Conservation (phyloP, 2,329 filamentous ascomycete genomes). For the Colletotrichum spaethianum region DNA sequence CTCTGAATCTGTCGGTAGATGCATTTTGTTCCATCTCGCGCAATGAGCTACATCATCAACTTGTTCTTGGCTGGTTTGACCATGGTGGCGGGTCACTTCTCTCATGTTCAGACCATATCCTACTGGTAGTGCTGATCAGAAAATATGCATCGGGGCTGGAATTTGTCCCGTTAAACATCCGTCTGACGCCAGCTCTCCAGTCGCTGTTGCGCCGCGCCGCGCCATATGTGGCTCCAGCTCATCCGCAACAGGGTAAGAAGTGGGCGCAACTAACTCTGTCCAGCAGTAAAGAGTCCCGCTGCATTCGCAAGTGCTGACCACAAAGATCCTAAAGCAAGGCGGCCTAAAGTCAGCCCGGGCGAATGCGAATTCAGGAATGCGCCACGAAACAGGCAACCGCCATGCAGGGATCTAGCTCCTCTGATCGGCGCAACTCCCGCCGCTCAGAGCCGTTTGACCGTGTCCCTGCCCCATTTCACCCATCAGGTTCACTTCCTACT, state of each 20-base stretch:
- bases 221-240: neutral
- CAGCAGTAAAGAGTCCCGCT: neutral
- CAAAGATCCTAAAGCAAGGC: neutral
- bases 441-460: neutral
- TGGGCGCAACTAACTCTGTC: neutral
- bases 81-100: neutral
- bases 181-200: neutral
- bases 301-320: neutral
- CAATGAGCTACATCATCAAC: no score
- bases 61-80: neutral
- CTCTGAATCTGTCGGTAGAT: no score
- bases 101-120: neutral
- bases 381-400: neutral
- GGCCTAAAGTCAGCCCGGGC: conserved; percentile 14
- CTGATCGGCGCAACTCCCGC: neutral
- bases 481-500: neutral
- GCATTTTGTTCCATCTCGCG: no score
- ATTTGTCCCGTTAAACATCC: neutral
- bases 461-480: neutral
- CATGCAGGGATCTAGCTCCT: neutral
- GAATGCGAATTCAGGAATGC: neutral
- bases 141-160: neutral
- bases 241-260: neutral
- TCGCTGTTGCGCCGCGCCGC: no score
- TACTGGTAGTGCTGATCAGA: accelerated